A percentile compares a stretch with the other conserved stretches of the same genome.
phyloP scores from a whole-genome alignment of 1,284 basidiomycete genomes.

The Jaminaea rosea region DNA sequence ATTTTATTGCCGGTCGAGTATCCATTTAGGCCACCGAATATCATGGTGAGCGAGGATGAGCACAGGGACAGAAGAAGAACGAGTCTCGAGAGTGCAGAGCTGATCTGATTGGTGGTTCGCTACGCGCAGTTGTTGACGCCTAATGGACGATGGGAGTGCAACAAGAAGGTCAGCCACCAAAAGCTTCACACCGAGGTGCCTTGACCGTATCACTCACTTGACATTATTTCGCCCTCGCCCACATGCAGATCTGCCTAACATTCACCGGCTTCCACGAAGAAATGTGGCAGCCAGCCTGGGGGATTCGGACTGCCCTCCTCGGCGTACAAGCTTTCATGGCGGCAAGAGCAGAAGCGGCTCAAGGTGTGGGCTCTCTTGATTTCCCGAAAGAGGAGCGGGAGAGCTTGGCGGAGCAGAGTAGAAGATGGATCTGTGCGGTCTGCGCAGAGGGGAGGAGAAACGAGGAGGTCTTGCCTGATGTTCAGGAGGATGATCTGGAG shows the following conservation, averaged over 20 bases:
- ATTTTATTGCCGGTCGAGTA: slow-evolving; percentile 85
- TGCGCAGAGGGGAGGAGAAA: slow-evolving; percentile 10
- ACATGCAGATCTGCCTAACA: slow-evolving; percentile 53
- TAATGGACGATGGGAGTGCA: slow-evolving; percentile 86
- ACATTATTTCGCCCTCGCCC: too few relatives aligned
- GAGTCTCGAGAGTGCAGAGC: too few relatives aligned
- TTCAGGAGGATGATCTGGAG: neutral
- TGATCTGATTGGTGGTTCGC: too few relatives aligned
- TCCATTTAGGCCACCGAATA: slow-evolving; percentile 83
- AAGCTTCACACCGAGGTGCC: too few relatives aligned
- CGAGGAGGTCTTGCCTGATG: neutral
- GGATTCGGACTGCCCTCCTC: slow-evolving; percentile 72
- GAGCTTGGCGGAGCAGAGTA: slow-evolving; percentile 48
- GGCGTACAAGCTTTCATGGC: slow-evolving; percentile 47
- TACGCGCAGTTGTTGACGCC: slow-evolving; percentile 92
- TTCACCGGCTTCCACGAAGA: slow-evolving; percentile 53
- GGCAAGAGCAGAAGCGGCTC: slow-evolving; percentile 58
- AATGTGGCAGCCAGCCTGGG: slow-evolving; percentile 95
- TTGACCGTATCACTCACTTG: too few relatives aligned
- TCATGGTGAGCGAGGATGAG: too few relatives aligned
- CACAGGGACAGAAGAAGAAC: too few relatives aligned
- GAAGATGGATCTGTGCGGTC: slow-evolving; percentile 20
- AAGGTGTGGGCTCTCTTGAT: slow-evolving; percentile 84
- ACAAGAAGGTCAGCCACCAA: slow-evolving; percentile 58
- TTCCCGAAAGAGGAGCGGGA: slow-evolving; percentile 77